Base-by-base conservation (phyloP, 1,284 basidiomycete species). In the Hymenochaete sp. region DNA sequence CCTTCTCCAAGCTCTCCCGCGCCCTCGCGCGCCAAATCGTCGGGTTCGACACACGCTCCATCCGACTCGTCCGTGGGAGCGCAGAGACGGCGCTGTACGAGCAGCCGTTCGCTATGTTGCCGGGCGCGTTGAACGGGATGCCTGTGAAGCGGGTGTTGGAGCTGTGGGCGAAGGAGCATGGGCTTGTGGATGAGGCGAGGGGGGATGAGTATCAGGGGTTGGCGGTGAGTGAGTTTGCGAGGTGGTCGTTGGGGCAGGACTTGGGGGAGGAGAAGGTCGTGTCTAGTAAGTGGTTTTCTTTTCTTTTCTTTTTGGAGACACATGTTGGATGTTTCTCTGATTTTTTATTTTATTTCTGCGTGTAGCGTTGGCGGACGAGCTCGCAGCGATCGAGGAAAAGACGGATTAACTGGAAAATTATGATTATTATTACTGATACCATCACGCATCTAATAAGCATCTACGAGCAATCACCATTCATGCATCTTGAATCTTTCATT, bases 1-100 rank as follows among this genome's bases (percentile, higher is more conserved):
- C 83, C 38, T 63, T 89, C 16, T 70, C 73, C 21, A 71, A 72
- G n/a, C 65, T 96, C 3, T 79, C 85, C 51, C 78, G 89, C 16
- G 78, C 82, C 4, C 55, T 96, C 6, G 87, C 85, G 1, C 74
- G 90, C 41, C 93, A 96, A 63, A 82, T 90, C 27, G 82, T 83
- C 8, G 93, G 92, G 1, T 86, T 93, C 62, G 77, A 86, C 21
- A 90, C 90, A 0, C 65, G 63, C n/a, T 71, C 68, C 0, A 69
- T 96, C 35, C 64, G 56, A 10, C 55, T 65, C 2, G 47, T 59
- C 3, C 67, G 65, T 3, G 61, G 62, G 11, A 67, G 66, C 16
- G 73, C 77, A 29, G 76, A 82, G 28, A 75, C 71, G 3, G 77
- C 76, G 13, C 63, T 97, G 45, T 85, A 91, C 57, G 71, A 79